Evolutionary conservation across 2,329 filamentous ascomycete genomes (phyloP), one percentile per base, ranked within the genome.

Genomic region (Phyllosticta citriasiana): DNA sequence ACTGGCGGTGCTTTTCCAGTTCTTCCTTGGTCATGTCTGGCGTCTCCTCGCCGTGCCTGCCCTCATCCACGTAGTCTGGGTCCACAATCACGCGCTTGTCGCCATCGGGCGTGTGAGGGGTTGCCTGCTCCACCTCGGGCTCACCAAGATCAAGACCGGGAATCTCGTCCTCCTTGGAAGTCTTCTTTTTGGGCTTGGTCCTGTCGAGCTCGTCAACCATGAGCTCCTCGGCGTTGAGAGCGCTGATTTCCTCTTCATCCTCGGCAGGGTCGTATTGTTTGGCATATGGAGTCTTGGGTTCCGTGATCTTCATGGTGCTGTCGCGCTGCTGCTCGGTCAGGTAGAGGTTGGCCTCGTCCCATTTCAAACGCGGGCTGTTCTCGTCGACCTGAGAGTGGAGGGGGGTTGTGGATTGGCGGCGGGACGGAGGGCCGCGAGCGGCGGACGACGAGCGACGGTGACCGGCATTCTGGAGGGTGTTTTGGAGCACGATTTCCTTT

Each of bases 261-360:
- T 97, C 91, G 52, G 85, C 74, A 4, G 92, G 91, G 71, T 97
- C 89, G 75, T 97, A 97, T 70, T 91, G 90, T 71, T 88, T 88
- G 40, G 91, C 94, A 73, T 93, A 99, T 4, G 94, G 94, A 7
- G 94, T 99, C 82, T 99, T 99, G 64, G 94, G 94, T 78, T 99
- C 94, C 67, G 91, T 89, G 66, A 99, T 99, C 81, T 97, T 99
- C 94, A 99, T 99, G 63, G 92, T 97, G 64, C 88, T 88, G 63
- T 87, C 91, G 76, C 89, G 92, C 76, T 97, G 91, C 76, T 97
- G 93, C 78, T 99, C 94, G 7, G 94, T 94, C 59, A 99, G 83
- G 77, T 97, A 99, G 33, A 99, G 83, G 72, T 99, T 99, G 54
- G 90, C 94, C 79, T 99, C 94, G 74, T 99, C 94, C 94, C 94